Evolutionary conservation across 2,329 filamentous ascomycete species (phyloP), one percentile per base, ranked within the genome.

Genomic region (Hymenotorrendiella dingleyae): DNA sequence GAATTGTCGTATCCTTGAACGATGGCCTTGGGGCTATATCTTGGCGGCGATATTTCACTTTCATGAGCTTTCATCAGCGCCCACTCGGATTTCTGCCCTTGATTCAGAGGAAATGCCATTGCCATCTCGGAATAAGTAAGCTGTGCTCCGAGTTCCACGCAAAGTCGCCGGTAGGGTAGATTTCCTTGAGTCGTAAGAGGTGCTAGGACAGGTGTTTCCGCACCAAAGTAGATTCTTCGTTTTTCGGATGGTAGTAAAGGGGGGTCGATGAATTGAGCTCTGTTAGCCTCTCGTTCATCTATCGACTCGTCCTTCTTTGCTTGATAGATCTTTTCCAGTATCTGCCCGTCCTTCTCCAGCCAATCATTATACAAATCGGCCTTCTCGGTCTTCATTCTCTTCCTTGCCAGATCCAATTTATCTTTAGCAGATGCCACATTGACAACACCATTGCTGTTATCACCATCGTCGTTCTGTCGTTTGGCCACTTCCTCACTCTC

Each of bases 111-210:
- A 64, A 94, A 70, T 21, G 87, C 82, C 76, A 98, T 86, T 4
- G 91, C 93, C 93, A 98, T 98, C 66, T 98, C 93, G 0, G 91
- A 97, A 70, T 95, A 98, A 0, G 93, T 98, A 36, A 94, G 73
- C 60, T 96, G 85, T 21, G 89, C 90, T 26, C 93, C 93, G 19
- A 97, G 75, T 42, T 90, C 84, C 10, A 88, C 82, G 59, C 90
- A 96, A 22, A 98, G 77, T 37, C 93, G 80, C 43, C 93, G 83
- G 70, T 95, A 98, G 1, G 93, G 93, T 36, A 97, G 73, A 58
- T 98, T 98, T 34, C 93, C 93, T 66, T 97, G 93, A 0, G 93
- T 98, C 1, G 93, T 98, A 36, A 98, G 73, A 26, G 93, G 93
- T 4, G 93, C 93, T n/a, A 98, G 71, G 9, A 90, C 80, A 0